phyloP scores from a whole-genome alignment of 2,329 filamentous ascomycete species.

The Sarocladium strictum region DNA sequence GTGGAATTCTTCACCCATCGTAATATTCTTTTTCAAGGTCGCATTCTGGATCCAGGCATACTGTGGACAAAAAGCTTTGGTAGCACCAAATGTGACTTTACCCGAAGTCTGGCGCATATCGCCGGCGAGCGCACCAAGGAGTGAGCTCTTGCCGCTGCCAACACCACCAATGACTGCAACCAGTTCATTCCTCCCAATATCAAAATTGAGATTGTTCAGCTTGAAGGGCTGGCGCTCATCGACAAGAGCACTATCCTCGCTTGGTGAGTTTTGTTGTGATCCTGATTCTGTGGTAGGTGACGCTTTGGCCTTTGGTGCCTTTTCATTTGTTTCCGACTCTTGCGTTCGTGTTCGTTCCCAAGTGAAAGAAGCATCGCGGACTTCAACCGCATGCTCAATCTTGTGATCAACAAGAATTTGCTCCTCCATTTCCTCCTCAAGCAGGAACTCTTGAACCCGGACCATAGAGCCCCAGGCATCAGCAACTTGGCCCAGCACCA shows the following conservation, averaged over 20 bases:
- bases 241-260: conserved; percentile 43
- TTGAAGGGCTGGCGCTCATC: conserved; percentile 65
- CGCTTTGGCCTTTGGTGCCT: conserved; percentile 44
- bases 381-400: conserved; percentile 62
- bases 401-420: conserved; percentile 52
- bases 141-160: conserved; percentile 82
- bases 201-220: conserved; percentile 61
- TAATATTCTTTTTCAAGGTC: conserved; percentile 79
- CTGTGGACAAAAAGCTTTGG: conserved; percentile 86
- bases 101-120: conserved; percentile 86
- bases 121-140: conserved; percentile 82
- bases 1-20: conserved; percentile 77
- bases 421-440: conserved; percentile 79
- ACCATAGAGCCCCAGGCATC: conserved; percentile 82
- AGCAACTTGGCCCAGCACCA: conserved; percentile 83
- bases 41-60: conserved; percentile 98
- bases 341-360: conserved; percentile 69
- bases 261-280: conserved; percentile 24
- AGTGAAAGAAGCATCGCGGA: conserved; percentile 72
- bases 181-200: conserved; percentile 68
- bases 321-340: conserved; percentile 36
- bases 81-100: conserved; percentile 68
- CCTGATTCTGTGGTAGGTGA: too few species aligned
- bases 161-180: conserved; percentile 85
- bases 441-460: conserved; percentile 81